These are phyloP conservation scores for Eucalyptus sp. DNA, from an alignment of 345 rosid genomes.

Conservation along the genomic window DNA sequence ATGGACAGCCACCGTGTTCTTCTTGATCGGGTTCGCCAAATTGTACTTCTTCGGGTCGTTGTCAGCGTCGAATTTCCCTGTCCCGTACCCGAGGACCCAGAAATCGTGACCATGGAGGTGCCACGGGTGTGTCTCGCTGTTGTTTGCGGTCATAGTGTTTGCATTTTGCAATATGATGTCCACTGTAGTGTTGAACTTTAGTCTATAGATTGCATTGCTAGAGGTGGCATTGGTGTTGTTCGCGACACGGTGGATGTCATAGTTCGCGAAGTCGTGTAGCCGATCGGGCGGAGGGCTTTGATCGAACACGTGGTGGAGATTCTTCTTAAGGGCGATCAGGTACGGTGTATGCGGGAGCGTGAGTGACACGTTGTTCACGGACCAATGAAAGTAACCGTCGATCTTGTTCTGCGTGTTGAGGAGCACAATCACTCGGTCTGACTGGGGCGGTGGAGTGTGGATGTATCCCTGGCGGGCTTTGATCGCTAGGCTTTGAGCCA, in stretches of 20 bases:
- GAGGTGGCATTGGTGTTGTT: conserved; percentile 24
- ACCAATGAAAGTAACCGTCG: conserved; percentile 31
- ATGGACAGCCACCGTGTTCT: conserved; percentile 68
- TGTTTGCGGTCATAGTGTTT: conserved; percentile 9
- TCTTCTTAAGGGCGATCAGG: conserved; percentile 43
- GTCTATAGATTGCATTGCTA: conserved; percentile 25
- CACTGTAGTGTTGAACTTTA: conserved; percentile 40
- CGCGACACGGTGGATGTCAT: neutral
- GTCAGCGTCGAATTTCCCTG: conserved; percentile 37
- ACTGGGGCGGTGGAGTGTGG: conserved; percentile 20
- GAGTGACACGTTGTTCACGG: conserved; percentile 59
- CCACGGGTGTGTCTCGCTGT: conserved; percentile 87
- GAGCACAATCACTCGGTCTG: conserved; percentile 38
- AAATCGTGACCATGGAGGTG: conserved; percentile 90
- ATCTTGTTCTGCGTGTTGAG: conserved; percentile 55
- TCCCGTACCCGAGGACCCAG: conserved; percentile 68
- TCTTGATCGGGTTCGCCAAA: conserved; percentile 57
- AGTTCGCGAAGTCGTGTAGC: conserved; percentile 4
- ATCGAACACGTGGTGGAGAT: conserved; percentile 17
- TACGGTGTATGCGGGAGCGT: conserved; percentile 50
- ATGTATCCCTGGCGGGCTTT: conserved; percentile 31
- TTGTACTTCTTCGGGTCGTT: conserved; percentile 36
- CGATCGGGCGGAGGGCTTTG: conserved; percentile 37
- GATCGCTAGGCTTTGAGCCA: conserved; percentile 39
- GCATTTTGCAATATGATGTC: conserved; percentile 69